Percentiles rank a stretch among this genome's conserved stretches.
These are phyloP conservation scores for Harrya chromipes DNA, from an alignment of 768 basidiomycete species.

Conservation along the genomic window DNA sequence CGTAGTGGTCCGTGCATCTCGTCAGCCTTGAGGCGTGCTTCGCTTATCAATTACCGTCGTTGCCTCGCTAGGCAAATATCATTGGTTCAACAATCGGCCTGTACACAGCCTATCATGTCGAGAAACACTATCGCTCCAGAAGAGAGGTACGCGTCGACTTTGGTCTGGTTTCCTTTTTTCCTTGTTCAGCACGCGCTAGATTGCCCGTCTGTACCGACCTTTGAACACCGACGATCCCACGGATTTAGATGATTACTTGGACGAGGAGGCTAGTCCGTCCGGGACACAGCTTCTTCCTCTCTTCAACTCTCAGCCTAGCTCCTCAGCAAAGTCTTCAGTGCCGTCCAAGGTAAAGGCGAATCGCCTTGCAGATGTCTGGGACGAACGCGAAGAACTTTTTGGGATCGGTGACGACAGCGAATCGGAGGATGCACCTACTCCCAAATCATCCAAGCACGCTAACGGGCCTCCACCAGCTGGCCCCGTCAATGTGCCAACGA, in stretches of 20 bases:
- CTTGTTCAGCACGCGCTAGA: conserved; percentile 39
- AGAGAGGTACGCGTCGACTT: conserved; percentile 54
- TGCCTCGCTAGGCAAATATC: conserved; percentile 62
- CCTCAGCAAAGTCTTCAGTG: conserved; percentile 18
- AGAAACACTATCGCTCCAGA: conserved; percentile 72
- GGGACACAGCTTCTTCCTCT: conserved; percentile 61
- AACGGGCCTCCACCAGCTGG: conserved; percentile 2
- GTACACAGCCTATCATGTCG: conserved; percentile 61
- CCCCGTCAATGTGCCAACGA: conserved; percentile 22
- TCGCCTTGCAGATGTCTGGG: conserved; percentile 66
- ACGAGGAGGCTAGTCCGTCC: conserved; percentile 42
- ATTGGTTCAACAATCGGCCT: conserved; percentile 71
- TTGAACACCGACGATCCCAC: conserved; percentile 50
- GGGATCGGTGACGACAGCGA: conserved; percentile 64
- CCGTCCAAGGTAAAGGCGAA: conserved; percentile 28
- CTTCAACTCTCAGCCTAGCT: conserved; percentile 23
- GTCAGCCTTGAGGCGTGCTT: conserved; percentile 10
- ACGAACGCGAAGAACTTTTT: conserved; percentile 75
- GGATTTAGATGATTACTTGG: conserved; percentile 47
- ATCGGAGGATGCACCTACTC: conserved; percentile 39
- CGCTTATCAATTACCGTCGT: conserved; percentile 3
- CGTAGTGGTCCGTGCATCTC: conserved; percentile 50
- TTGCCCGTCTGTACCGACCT: conserved; percentile 74
- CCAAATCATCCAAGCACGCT: conserved; percentile 3
- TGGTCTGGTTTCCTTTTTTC: not conserved